phyloP scores from a whole-genome alignment of 805 yeast species.

The Nakazawaea holstii region DNA sequence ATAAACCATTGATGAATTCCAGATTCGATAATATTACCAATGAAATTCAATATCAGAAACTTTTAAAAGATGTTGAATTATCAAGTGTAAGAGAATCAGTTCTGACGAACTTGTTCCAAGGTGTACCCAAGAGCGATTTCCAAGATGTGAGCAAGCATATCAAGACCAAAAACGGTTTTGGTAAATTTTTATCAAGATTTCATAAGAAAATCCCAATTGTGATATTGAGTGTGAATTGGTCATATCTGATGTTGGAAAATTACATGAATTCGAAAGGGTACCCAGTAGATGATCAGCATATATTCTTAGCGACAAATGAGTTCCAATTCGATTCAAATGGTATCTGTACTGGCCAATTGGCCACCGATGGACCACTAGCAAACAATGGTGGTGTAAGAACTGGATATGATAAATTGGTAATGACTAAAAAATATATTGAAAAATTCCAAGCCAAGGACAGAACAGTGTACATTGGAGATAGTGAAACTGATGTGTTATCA shows the following conservation, averaged over 20 bases:
- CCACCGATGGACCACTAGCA: background rate
- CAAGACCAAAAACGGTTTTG: slow-evolving; percentile 33
- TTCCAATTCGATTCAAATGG: slow-evolving; percentile 29
- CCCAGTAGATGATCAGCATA: slow-evolving; percentile 11
- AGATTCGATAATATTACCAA: slow-evolving; percentile 23
- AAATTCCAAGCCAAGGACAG: slow-evolving; percentile 13
- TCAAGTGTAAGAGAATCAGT: slow-evolving; percentile 41
- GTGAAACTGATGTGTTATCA: slow-evolving; percentile 52
- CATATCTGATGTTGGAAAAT: slow-evolving; percentile 38
- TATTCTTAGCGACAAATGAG: slow-evolving; percentile 44
- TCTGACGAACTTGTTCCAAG: slow-evolving; percentile 33
- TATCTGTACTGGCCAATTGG: slow-evolving; percentile 20
- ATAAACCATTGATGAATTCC: slow-evolving; percentile 16
- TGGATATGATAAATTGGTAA: slow-evolving; percentile 44
- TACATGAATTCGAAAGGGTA: slow-evolving; percentile 21
- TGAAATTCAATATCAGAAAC: slow-evolving; percentile 42
- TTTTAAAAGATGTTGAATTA: slow-evolving; percentile 39
- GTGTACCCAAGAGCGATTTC: slow-evolving; percentile 28
- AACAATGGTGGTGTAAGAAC: slow-evolving; percentile 32
- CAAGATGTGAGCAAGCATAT: slow-evolving; percentile 30
- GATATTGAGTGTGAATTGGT: slow-evolving; percentile 62
- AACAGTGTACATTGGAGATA: slow-evolving; percentile 54
- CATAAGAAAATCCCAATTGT: slow-evolving; percentile 11
- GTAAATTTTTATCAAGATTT: slow-evolving; percentile 20
- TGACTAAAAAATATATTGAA: slow-evolving; percentile 18